Evolutionary conservation across 257 asterid species (phyloP).

Genomic region (Solanum chaucha): DNA sequence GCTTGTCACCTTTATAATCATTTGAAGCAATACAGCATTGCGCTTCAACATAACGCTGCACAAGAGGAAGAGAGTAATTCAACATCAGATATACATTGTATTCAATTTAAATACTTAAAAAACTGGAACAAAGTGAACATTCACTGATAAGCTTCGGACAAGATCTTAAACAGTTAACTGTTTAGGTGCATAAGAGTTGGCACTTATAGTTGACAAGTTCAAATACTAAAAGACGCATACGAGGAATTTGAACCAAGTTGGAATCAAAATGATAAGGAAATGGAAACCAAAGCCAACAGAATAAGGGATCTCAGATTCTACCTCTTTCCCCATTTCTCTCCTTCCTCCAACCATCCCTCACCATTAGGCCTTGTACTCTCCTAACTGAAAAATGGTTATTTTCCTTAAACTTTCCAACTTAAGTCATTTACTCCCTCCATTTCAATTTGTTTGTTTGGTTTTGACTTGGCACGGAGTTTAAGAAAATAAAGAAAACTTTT

Average conservation of each 20-base stretch:
- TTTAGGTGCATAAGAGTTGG: not conserved
- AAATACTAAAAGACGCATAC: not conserved
- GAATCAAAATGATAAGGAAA: not conserved
- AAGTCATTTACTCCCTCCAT: not conserved
- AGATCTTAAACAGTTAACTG: not conserved
- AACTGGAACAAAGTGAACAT: not conserved
- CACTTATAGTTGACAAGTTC: not conserved
- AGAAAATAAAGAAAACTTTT: not conserved
- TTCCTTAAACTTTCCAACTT: not conserved
- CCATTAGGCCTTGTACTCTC: not conserved
- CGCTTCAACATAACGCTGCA: constrained; percentile 94
- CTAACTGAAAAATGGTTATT: not conserved
- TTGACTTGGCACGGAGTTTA: not conserved
- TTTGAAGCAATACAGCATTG: constrained; percentile 88
- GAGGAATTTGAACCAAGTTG: not conserved
- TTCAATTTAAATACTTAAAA: not conserved
- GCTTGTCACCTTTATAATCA: constrained; percentile 81
- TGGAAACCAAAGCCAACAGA: not conserved
- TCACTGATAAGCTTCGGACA: not conserved
- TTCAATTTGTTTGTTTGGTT: not conserved
- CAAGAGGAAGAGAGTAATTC: not conserved
- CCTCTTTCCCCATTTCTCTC: not conserved
- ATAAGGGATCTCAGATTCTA: not conserved
- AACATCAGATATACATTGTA: not conserved
- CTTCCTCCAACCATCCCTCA: not conserved